Base-by-base conservation (phyloP, 805 yeast genomes). In the Nakazawaea populi region DNA sequence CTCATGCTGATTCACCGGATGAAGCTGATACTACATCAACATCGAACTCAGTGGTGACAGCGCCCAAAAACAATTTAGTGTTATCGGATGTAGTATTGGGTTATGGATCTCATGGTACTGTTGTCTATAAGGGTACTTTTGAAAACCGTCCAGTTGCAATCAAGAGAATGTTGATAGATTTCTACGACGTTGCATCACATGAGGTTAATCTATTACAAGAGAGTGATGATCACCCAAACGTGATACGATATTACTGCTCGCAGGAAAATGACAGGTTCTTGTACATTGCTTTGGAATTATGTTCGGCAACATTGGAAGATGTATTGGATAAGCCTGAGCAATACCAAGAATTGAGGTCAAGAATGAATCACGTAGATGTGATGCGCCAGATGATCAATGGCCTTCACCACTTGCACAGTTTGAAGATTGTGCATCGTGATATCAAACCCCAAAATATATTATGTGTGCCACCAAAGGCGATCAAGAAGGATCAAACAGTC, bases 151-250 rank as follows among this genome's bases (percentile, higher is more conserved):
- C 96, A 1, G 99, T 94, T 5, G 99, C 99, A 0, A 95, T 94
- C 6, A 94, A 94, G 65, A 72, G 98, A 59, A 88, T 94, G 96
- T 71, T 94, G 48, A 75, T 91, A 37, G 97, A 91, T 63, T 94
- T 91, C 61, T 92, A 87, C 66, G 97, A 94, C 60, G 81, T 92
- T 52, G 98, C 98, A 1, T 84, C 89, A 7, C 96, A 89, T 58
- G 99, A 92, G 61, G 95, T 94, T 10, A 77, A 84, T 29, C 67
- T 92, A 11, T 69, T 92, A 35, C 96, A 92, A 53, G 97, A 92
- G n/a, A 88, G 96, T 69, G 99, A 94, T 60, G 96, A 90, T 64
- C 98, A 92, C 67, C 94, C 97, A 2, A 94, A 94, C 62, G 98
- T 94, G 27, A 82, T 94, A 5, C 71, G 98, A 50, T 94, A 94